These are phyloP conservation scores for Capniomyces stellatus DNA, from an alignment of 371 early-diverging fungal species.

Conservation along the genomic window DNA sequence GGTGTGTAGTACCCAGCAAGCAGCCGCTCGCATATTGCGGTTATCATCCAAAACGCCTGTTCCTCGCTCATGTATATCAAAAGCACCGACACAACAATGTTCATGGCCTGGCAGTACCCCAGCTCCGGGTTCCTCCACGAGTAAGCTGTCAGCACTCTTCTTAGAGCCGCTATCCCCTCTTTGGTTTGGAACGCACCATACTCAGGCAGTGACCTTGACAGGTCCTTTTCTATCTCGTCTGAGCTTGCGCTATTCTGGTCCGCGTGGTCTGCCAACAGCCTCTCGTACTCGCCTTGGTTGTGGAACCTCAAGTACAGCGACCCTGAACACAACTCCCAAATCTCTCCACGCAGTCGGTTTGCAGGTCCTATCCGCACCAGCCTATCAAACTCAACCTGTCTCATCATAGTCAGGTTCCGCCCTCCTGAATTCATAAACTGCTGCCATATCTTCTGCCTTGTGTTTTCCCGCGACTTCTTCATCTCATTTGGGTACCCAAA, in stretches of 20 bases:
- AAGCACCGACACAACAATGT: slow-evolving; percentile 85
- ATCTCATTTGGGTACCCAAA: slow-evolving; percentile 75
- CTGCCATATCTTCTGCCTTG: slow-evolving; percentile 58
- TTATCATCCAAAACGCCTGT: slow-evolving; percentile 88
- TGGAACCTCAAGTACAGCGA: slow-evolving; percentile 72
- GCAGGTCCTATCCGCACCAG: slow-evolving; percentile 85
- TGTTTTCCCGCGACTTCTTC: slow-evolving; percentile 51
- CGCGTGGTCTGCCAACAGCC: slow-evolving; percentile 5
- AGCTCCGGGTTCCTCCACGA: slow-evolving; percentile 72
- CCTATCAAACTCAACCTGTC: slow-evolving; percentile 66
- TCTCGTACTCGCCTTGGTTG: slow-evolving; percentile 64
- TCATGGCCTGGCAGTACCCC: slow-evolving; percentile 98
- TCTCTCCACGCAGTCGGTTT: slow-evolving; percentile 77
- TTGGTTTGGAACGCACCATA: slow-evolving; percentile 79
- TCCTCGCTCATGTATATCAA: slow-evolving; percentile 88
- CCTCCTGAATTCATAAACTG: slow-evolving; percentile 65
- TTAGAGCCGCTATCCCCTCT: slow-evolving; percentile 76
- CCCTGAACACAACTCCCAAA: slow-evolving; percentile 91
- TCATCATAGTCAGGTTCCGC: slow-evolving; percentile 68
- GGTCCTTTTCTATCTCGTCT: slow-evolving; percentile 95
- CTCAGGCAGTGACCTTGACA: slow-evolving; percentile 82
- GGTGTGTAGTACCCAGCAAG: slow-evolving; percentile 92
- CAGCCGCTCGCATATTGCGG: slow-evolving; percentile 70
- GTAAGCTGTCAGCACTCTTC: slow-evolving; percentile 77
- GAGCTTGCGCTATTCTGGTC: slow-evolving; percentile 9